A percentile compares a stretch with the other conserved stretches of the same genome.
phyloP scores from a whole-genome alignment of 352 stramenopile genomes.

The Phytophthora kernoviae region DNA sequence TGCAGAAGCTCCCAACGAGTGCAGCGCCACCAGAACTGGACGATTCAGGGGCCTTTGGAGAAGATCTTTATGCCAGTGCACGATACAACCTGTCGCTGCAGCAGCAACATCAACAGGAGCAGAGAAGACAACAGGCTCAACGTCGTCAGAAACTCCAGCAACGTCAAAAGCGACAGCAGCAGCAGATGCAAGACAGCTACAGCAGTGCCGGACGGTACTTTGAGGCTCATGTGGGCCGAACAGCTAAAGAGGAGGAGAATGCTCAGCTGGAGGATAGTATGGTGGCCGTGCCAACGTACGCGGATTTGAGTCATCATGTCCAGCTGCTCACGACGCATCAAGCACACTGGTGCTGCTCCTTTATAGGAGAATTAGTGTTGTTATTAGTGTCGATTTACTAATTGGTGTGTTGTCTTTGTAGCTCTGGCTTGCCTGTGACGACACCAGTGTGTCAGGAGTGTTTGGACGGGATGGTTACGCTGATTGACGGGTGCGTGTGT shows the following conservation, averaged over 20 bases:
- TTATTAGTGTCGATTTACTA: constrained; percentile 4
- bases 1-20: constrained; percentile 39
- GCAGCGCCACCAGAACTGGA: constrained; percentile 28
- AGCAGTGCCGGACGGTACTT: constrained; percentile 22
- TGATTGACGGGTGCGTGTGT: constrained; percentile 60
- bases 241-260: constrained; percentile 25
- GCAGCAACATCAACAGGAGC: constrained; percentile 45
- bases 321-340: constrained; percentile 72
- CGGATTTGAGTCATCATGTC: constrained; percentile 76
- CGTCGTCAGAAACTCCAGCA: constrained; percentile 27
- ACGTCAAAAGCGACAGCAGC: constrained; percentile 29
- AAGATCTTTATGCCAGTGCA: constrained; percentile 47
- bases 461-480: constrained; percentile 71
- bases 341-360: constrained; percentile 61
- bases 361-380: background rate
- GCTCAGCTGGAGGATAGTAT: constrained; percentile 58
- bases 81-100: constrained; percentile 52
- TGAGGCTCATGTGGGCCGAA: constrained; percentile 24
- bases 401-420: constrained; percentile 17
- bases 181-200: constrained; percentile 36
- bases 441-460: constrained; percentile 79
- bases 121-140: constrained; percentile 28
- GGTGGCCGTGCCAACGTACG: constrained; percentile 65
- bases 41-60: constrained; percentile 35
- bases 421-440: constrained; percentile 57